These are phyloP conservation scores for Lolium perenne DNA, from an alignment of 176 grass and related monocot genomes.

Conservation along the genomic window DNA sequence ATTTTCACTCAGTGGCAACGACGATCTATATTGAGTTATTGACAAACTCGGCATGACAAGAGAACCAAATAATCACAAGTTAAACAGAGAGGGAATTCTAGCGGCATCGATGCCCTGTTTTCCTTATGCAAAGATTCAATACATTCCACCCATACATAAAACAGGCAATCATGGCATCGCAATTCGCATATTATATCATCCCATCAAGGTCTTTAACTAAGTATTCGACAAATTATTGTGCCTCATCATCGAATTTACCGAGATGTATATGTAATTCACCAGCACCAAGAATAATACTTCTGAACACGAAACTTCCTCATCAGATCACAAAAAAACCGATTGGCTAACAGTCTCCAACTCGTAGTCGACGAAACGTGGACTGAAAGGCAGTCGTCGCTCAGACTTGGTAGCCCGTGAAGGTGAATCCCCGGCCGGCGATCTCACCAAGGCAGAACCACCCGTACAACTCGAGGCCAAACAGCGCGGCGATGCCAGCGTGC, in stretches of 20 bases:
- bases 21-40: too few relatives aligned
- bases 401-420: conserved; percentile 83
- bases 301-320: conserved; percentile 18
- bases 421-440: conserved; percentile 83
- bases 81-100: too few relatives aligned
- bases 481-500: conserved; percentile 69
- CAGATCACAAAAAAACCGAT: conserved; percentile 8
- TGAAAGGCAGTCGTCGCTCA: conserved; percentile 28
- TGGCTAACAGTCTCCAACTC: conserved; percentile 32
- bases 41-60: too few relatives aligned
- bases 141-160: too few relatives aligned
- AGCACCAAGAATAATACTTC: conserved; percentile 30
- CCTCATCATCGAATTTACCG: conserved; percentile 24
- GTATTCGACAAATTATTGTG: conserved; percentile 45
- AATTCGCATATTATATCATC: background rate
- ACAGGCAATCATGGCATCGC: too few relatives aligned
- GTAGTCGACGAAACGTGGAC: background rate
- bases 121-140: too few relatives aligned
- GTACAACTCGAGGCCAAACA: conserved; percentile 84
- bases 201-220: background rate
- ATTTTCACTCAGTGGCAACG: too few relatives aligned
- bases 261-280: background rate
- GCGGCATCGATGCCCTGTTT: too few relatives aligned
- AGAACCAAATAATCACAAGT: too few relatives aligned
- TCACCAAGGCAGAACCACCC: conserved; percentile 78